Conservation (phyloP, 768 basidiomycete genomes). For the Pisolithus marmoratus region DNA sequence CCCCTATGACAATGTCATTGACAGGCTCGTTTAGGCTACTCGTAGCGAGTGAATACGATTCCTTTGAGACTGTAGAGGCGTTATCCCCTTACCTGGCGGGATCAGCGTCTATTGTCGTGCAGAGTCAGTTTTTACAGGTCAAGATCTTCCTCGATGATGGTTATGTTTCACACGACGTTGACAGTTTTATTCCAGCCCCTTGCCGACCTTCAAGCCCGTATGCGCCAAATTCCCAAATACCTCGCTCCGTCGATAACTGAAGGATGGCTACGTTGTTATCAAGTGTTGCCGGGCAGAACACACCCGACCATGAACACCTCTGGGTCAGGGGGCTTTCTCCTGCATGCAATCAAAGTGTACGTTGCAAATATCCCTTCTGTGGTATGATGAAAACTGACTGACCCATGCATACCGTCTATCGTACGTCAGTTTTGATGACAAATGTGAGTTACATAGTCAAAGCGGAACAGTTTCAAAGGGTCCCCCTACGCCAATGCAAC, state of each 20-base stretch:
- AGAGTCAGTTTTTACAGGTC: slow-evolving; percentile 79
- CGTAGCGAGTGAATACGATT: slow-evolving; percentile 80
- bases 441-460: slow-evolving; percentile 31
- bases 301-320: slow-evolving; percentile 93
- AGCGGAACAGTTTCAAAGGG: slow-evolving; percentile 1
- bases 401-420: neutral
- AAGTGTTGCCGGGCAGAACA: slow-evolving; percentile 93
- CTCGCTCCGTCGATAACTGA: slow-evolving; percentile 80
- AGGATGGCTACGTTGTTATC: slow-evolving; percentile 84
- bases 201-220: slow-evolving; percentile 65
- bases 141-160: slow-evolving; percentile 3
- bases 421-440: slow-evolving; percentile 58
- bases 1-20: slow-evolving; percentile 1
- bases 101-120: slow-evolving; percentile 80
- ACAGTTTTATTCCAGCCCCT: slow-evolving; percentile 46
- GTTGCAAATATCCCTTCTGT: slow-evolving; percentile 8
- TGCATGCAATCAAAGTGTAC: slow-evolving; percentile 85
- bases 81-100: slow-evolving; percentile 76
- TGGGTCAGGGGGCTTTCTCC: slow-evolving; percentile 82
- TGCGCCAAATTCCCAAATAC: slow-evolving; percentile 62
- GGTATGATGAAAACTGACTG: neutral
- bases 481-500: slow-evolving; percentile 10
- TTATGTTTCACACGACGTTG: neutral
- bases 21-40: slow-evolving; percentile 48
- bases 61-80: slow-evolving; percentile 70